Evolutionary conservation across 2,329 filamentous ascomycete genomes (phyloP), one percentile per base, ranked within the genome.

Genomic region (Beauveria medogensis): DNA sequence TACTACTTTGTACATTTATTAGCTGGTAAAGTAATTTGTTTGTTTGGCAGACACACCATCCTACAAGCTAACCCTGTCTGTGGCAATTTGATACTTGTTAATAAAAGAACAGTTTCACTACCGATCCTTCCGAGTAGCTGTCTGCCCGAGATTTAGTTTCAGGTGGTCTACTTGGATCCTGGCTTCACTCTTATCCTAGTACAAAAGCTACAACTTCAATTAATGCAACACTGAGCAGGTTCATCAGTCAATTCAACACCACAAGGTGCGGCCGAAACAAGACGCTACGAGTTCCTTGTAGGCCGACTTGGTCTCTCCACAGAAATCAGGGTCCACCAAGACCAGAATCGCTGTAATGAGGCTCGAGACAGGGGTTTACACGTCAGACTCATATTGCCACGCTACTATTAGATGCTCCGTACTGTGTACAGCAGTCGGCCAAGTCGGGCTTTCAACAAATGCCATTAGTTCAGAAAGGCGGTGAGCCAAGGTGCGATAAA

Each of bases 311-410:
- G 24, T 41, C 41, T n/a, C 50, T 52, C 50, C 58, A 55, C 48
- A 44, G 22, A 28, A 34, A 24, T 60, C 52, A 55, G 52, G 59
- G 44, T 55, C 59, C 59, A 50, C 51, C 58, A 22, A 12, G 51
- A 47, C 37, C 41, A 50, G 26, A 59, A 58, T 51, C 46, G 20
- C 40, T 59, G 26, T 51, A 53, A 59, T 59, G 40, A 59, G 48
- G 34, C 47, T 30, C n/a, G 10, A 8, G 18, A 28, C 47, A 59
- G 46, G 47, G 56, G 47, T 7, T 6, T n/a, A 7, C 10, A 40
- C 30, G 30, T 7, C 5, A 40, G 5, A 48, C 8, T 28, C 43
- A 40, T 8, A 51, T 44, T 43, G 20, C 12, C 44, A 50, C n/a
- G 37, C 12, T 43, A 7, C 5, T 34, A 22, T 24, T n/a, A 34